Conservation (phyloP, 345 rosid species). For the Salix udensis region DNA sequence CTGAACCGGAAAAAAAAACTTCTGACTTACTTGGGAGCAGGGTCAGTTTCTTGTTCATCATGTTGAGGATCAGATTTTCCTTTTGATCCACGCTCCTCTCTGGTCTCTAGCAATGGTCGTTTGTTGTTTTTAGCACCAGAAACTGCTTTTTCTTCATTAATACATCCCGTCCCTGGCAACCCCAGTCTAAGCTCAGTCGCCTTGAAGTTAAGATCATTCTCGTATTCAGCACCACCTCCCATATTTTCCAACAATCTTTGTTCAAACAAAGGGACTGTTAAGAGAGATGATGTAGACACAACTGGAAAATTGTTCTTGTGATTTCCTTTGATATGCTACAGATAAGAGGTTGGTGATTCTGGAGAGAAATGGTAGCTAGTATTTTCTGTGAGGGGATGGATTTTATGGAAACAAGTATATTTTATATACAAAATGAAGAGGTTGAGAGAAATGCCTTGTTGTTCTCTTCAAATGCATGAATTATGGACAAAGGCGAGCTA, state of each 20-base stretch:
- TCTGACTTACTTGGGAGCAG: constrained; percentile 60
- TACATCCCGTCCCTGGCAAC: constrained; percentile 59
- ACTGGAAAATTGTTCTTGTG: background rate
- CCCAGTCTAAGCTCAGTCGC: constrained; percentile 90
- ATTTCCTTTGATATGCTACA: background rate
- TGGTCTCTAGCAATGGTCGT: constrained; percentile 34
- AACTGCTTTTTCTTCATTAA: constrained; percentile 31
- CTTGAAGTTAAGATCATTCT: constrained; percentile 64
- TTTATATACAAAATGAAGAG: constrained; percentile 31
- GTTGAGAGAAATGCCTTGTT: background rate
- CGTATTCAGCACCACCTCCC: constrained; percentile 36
- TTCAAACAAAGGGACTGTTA: background rate
- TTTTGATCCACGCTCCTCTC: constrained; percentile 17
- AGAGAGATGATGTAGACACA: background rate
- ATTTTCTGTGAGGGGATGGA: background rate
- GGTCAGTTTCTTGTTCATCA: constrained; percentile 32
- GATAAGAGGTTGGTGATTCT: background rate
- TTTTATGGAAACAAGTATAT: constrained; percentile 16
- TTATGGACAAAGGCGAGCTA: constrained; percentile 69
- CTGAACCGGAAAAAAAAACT: background rate
- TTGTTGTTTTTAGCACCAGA: constrained; percentile 54
- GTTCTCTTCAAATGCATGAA: constrained; percentile 29
- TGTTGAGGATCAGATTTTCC: constrained; percentile 19
- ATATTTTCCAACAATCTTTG: constrained; percentile 16
- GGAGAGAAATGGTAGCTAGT: background rate